phyloP scores from a whole-genome alignment of 148 eudicot genomes.

The Tetragonia tetragonoides region DNA sequence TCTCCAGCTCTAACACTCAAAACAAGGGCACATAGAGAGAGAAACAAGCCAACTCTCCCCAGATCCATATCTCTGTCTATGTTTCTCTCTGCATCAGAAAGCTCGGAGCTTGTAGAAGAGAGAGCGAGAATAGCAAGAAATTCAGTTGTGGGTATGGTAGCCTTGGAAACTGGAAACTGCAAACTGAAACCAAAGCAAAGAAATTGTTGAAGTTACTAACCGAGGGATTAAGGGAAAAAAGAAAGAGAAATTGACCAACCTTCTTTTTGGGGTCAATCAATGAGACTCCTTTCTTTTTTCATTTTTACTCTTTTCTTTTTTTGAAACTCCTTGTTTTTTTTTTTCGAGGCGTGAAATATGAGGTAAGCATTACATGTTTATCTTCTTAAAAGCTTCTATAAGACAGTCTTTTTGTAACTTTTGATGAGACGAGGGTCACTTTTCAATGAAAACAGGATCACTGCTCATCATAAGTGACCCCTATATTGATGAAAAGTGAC shows the following conservation, averaged over 20 bases:
- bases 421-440: no score
- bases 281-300: neutral
- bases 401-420: no score
- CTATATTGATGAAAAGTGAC: no score
- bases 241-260: no score
- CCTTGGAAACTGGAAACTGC: constrained; percentile 1
- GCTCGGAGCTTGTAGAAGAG: neutral
- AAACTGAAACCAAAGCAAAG: neutral
- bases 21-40: constrained; percentile 26
- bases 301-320: neutral
- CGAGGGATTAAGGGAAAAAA: no score
- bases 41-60: constrained; percentile 23
- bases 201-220: neutral
- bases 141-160: neutral
- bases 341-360: no score
- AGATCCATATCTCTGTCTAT: constrained; percentile 36
- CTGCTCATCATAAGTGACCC: no score
- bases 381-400: no score
- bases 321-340: no score
- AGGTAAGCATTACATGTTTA: no score
- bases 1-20: constrained; percentile 63
- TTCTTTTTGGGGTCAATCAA: neutral
- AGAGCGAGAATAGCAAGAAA: neutral
- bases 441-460: no score
- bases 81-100: constrained; percentile 21